A percentile compares a stretch with the other conserved stretches of the same genome.
These are phyloP conservation scores for Stellera chamaejasme DNA, from an alignment of 345 rosid species.

Conservation along the genomic window DNA sequence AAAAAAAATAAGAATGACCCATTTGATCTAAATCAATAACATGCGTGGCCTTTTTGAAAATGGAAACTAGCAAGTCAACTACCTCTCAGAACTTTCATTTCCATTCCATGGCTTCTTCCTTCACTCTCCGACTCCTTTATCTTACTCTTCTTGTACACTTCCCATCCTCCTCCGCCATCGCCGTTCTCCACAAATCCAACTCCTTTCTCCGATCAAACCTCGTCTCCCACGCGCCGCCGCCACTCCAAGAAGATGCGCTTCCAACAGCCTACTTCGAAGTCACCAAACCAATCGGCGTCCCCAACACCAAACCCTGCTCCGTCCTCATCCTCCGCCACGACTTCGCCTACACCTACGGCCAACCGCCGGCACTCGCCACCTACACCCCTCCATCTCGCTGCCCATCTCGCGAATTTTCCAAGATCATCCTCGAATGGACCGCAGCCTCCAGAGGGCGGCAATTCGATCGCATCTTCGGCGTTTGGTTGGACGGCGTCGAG, in stretches of 20 bases:
- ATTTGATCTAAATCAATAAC: too few species aligned
- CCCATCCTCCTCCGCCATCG: conserved; percentile 18
- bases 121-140: conserved; percentile 19
- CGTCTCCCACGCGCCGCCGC: conserved; percentile 23
- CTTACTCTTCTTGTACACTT: conserved; percentile 21
- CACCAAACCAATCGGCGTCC: conserved; percentile 39
- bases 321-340: conserved; percentile 55
- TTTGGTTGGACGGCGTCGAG: conserved; percentile 87
- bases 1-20: too few species aligned
- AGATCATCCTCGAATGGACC: conserved; percentile 65
- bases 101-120: conserved; percentile 38
- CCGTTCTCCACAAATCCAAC: conserved; percentile 36
- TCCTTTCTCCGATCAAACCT: conserved; percentile 23
- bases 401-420: conserved; percentile 44
- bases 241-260: conserved; percentile 16
- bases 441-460: conserved; percentile 77
- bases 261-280: conserved; percentile 79
- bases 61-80: background rate
- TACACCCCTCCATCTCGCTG: conserved; percentile 63
- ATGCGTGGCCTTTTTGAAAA: too few species aligned
- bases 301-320: conserved; percentile 41
- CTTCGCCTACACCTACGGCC: conserved; percentile 58
- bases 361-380: conserved; percentile 61
- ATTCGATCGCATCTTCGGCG: conserved; percentile 78
- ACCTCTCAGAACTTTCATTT: background rate